Conservation (phyloP, 225 moss, liverwort and hornwort species). For the Bryum argenteum region DNA sequence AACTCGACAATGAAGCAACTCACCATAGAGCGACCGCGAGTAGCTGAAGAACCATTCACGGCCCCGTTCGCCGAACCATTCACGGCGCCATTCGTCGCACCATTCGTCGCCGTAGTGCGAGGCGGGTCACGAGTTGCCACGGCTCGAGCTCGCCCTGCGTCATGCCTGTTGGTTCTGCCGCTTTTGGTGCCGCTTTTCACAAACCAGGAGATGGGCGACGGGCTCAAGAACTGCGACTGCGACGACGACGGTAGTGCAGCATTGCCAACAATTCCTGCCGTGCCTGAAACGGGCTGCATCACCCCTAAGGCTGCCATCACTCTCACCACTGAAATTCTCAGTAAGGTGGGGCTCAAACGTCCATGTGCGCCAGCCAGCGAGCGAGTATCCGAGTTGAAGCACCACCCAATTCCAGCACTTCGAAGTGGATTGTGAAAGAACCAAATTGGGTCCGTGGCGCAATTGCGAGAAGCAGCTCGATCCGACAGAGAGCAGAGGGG, state of each 20-base stretch:
- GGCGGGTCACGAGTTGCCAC: constrained; percentile 54
- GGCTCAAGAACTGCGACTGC: constrained; percentile 48
- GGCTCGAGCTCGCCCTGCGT: constrained; percentile 44
- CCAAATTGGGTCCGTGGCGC: not conserved
- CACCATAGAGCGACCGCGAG: constrained; percentile 46
- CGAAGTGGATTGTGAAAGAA: not conserved
- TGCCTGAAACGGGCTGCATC: constrained; percentile 34
- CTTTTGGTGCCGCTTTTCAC: not conserved
- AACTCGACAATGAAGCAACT: not conserved
- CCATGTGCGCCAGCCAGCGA: not conserved
- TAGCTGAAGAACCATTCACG: constrained; percentile 14
- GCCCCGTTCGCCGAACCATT: not conserved
- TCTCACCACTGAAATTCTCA: not conserved
- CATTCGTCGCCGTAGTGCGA: constrained; percentile 23
- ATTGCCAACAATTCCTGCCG: not conserved
- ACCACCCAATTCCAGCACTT: not conserved
- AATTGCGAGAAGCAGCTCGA: not conserved
- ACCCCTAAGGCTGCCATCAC: constrained; percentile 26
- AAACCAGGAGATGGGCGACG: constrained; percentile 25
- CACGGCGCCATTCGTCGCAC: constrained; percentile 11
- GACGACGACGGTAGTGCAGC: constrained; percentile 18
- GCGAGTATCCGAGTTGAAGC: not conserved
- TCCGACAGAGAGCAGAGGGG: not conserved
- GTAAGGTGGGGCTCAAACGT: not conserved
- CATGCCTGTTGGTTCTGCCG: not conserved